Base-by-base conservation (phyloP, 108 stramenopile genomes). In the Chaetoceros tenuissimus region DNA sequence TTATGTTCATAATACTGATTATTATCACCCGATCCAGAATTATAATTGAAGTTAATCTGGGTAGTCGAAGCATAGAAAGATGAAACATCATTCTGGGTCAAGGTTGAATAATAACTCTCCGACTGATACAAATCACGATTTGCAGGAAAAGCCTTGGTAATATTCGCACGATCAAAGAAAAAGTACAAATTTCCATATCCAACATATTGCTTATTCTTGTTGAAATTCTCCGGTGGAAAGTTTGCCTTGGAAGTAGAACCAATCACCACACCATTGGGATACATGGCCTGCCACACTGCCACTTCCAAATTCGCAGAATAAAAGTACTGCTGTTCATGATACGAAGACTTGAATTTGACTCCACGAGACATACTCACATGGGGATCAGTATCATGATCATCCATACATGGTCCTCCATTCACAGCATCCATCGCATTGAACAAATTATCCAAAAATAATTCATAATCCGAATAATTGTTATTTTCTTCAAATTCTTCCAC, bases 251-350 rank as follows among this genome's bases (percentile, higher is more conserved):
- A 81, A 8, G 60, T 64, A 23, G 78, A 80, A 21, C 90, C 90
- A 55, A 92, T 92, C 45, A 81, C 78, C 0, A 80, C 79, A 45
- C 90, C 90, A 8, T 86, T 79, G 25, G 90, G 90, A 53, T 92
- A 92, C 90, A 92, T 92, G 34, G 86, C 72, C 70, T 92, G 90
- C 90, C 90, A 92, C 17, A 86, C 84, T 18, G 90, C 84, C 13
- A 92, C 78, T 57, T 92, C 90, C 46, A 88, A 69, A 68, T 92
- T 92, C 57, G 74, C 68, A 13, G 77, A 72, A 62, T 86, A 84
- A 56, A 69, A 60, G 53, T 86, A 92, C 51, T 85, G 78, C 8
- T 63, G 24, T 24, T 67, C 23, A 51, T 88, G 86, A 19, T 74
- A 82, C n/a, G 82, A 70, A 24, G 80, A 82, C 81, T 87, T 88